Evolutionary conservation across 768 basidiomycete genomes (phyloP), one percentile per base, ranked within the genome.

Genomic region (Russula virescens): DNA sequence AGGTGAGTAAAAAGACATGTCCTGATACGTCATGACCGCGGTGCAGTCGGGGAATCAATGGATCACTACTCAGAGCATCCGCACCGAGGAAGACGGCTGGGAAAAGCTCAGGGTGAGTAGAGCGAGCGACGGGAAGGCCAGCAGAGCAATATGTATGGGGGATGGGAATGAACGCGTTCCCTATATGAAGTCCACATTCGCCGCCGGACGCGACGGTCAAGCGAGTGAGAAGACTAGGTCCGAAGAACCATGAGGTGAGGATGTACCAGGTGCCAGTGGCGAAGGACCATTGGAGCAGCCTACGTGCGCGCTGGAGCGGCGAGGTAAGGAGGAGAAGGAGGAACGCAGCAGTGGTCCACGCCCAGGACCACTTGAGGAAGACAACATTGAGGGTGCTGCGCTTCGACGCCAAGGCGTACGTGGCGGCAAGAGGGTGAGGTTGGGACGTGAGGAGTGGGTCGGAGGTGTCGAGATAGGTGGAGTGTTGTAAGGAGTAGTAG

Each of bases 1-100:
- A 82, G 2, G 88, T 88, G 66, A 98, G 80, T 64, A 98, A 80
- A 77, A 97, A 98, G 34, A 94, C 79, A 71, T 98, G 96, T 8
- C 96, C 96, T 0, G 93, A 95, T 16, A 98, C 84, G 69, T 98
- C 96, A 71, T 97, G 94, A 0, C 96, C 96, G 46, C 79, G 81
- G 57, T 84, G 80, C 65, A 96, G 75, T 31, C 88, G 76, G 10
- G 94, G 91, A 2, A 73, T 68, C 0, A 71, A 87, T 16, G 75
- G 58, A n/a, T 58, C 78, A 2, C 51, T 52, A 3, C n/a, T 13
- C 1, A 28, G 34, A 11, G 38, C 16, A 5, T 75, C 72, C 1
- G 79, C 77, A 34, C 76, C 68, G 5, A 73, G 52, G 55, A 81
- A 67, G 23, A 75, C 69, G 5, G 76, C 67, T 13, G 78, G 69